Conservation (phyloP, 1,284 basidiomycete species). For the Microbotryum silenes-acaulis region DNA sequence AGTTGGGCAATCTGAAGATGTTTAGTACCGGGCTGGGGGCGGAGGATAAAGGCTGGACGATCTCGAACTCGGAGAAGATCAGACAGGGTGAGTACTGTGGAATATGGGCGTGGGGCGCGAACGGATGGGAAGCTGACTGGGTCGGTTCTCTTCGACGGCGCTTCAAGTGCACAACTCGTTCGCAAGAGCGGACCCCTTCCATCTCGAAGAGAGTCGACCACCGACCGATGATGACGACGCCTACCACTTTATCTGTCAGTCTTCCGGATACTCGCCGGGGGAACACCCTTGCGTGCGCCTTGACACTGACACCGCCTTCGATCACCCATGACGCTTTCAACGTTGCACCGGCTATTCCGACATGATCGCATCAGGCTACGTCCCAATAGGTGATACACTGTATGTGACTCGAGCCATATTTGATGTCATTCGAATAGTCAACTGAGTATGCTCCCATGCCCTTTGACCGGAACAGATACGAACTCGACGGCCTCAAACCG, state of each 20-base stretch:
- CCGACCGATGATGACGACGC: conserved; percentile 51
- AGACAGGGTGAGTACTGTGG: conserved; percentile 27
- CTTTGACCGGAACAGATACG: conserved; percentile 48
- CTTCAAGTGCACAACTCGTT: conserved; percentile 75
- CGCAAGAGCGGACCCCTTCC: conserved; percentile 64
- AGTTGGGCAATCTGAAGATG: conserved; percentile 62
- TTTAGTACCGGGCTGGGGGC: conserved; percentile 47
- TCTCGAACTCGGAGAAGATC: conserved; percentile 65
- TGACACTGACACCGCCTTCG: background rate
- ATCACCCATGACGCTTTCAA: too few relatives aligned
- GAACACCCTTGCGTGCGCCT: background rate
- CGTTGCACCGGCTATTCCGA: background rate
- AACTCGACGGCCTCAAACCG: conserved; percentile 78
- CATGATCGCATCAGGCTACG: conserved; percentile 51
- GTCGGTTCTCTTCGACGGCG: conserved; percentile 35
- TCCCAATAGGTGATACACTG: conserved; percentile 69
- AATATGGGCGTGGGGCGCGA: too few relatives aligned
- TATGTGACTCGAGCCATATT: too few relatives aligned
- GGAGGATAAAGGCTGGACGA: conserved; percentile 65
- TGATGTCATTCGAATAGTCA: too few relatives aligned
- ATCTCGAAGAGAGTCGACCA: conserved; percentile 29
- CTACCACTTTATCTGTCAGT: conserved; percentile 71
- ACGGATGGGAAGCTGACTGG: background rate
- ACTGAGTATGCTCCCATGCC: too few relatives aligned
- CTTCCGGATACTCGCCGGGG: background rate